Conservation (phyloP, 2,329 filamentous ascomycete species). For the Microsporum canis region DNA sequence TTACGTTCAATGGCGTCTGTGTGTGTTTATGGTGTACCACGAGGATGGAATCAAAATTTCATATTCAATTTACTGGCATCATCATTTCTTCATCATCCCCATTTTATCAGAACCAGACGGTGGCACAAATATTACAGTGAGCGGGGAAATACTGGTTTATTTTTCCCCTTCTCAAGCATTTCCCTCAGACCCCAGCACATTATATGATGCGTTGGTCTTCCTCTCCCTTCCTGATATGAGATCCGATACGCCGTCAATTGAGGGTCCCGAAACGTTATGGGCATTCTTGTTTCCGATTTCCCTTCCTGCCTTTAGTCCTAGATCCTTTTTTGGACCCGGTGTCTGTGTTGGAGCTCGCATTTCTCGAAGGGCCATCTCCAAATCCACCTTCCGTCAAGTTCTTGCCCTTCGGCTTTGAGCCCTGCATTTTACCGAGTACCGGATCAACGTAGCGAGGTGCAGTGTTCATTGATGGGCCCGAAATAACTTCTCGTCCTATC, state of each 20-base stretch:
- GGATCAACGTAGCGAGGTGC: conserved; percentile 32
- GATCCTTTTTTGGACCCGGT: conserved; percentile 46
- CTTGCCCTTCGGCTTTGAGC: conserved; percentile 39
- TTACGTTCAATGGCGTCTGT: neutral
- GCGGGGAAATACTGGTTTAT: neutral
- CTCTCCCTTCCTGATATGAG: neutral
- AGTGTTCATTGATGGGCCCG: conserved; percentile 19
- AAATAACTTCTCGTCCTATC: conserved; percentile 12
- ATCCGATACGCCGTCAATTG: neutral
- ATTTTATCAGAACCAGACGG: neutral
- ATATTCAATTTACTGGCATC: neutral
- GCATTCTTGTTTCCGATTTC: conserved; percentile 25
- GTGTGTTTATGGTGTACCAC: conserved; percentile 5
- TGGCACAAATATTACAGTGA: neutral
- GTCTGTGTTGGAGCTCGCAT: conserved; percentile 42
- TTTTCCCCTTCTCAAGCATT: conserved; percentile 3
- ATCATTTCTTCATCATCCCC: neutral
- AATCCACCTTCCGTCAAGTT: conserved; percentile 42
- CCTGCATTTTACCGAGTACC: conserved; percentile 20
- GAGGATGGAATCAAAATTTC: conserved; percentile 4
- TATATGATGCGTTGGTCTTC: conserved; percentile 15
- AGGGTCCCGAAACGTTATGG: conserved; percentile 19
- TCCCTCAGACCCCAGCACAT: conserved; percentile 12
- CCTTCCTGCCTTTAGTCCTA: conserved; percentile 38
- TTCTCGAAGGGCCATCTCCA: conserved; percentile 30